A percentile compares a stretch with the other conserved stretches of the same genome.
Conservation (phyloP, 129 eudicot genomes). For the Lactuca sativa region DNA sequence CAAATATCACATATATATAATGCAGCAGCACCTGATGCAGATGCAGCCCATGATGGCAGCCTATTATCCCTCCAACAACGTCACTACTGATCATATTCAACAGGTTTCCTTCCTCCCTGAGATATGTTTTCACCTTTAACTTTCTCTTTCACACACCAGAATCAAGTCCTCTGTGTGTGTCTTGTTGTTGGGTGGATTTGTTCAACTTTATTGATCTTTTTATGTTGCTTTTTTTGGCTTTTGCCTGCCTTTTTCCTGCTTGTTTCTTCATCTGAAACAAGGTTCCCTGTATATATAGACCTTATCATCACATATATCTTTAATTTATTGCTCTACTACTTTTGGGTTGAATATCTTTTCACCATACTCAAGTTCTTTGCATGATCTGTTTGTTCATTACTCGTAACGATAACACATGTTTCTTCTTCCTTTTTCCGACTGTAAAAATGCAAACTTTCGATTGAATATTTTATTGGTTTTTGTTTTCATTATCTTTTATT, state of each 20-base stretch:
- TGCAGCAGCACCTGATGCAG: slow-evolving; percentile 99
- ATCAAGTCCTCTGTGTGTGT: slow-evolving; percentile 16
- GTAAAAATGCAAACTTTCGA: not conserved
- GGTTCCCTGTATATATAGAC: slow-evolving; percentile 13
- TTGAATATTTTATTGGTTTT: not conserved
- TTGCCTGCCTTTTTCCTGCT: slow-evolving; percentile 44
- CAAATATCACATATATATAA: slow-evolving; percentile 21
- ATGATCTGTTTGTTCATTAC: slow-evolving; percentile 22
- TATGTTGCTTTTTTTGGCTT: slow-evolving; percentile 34
- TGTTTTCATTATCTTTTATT: not conserved
- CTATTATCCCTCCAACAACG: slow-evolving; percentile 91
- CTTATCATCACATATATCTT: slow-evolving; percentile 14
- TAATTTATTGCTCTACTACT: slow-evolving; percentile 16
- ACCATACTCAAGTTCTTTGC: slow-evolving; percentile 19
- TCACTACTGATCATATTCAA: slow-evolving; percentile 99
- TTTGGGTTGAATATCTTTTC: not conserved
- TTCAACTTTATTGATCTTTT: slow-evolving; percentile 29
- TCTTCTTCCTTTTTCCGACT: slow-evolving; percentile 14
- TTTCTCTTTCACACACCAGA: slow-evolving; percentile 24
- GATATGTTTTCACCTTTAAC: slow-evolving; percentile 14
- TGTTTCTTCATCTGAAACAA: slow-evolving; percentile 43
- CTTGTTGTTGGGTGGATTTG: slow-evolving; percentile 21
- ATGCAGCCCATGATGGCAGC: slow-evolving; percentile 99
- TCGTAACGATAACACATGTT: slow-evolving; percentile 8
- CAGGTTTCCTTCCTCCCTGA: slow-evolving; percentile 55